These are phyloP conservation scores for Guillardia theta DNA, from an alignment of 78 protist species.

Conservation along the genomic window DNA sequence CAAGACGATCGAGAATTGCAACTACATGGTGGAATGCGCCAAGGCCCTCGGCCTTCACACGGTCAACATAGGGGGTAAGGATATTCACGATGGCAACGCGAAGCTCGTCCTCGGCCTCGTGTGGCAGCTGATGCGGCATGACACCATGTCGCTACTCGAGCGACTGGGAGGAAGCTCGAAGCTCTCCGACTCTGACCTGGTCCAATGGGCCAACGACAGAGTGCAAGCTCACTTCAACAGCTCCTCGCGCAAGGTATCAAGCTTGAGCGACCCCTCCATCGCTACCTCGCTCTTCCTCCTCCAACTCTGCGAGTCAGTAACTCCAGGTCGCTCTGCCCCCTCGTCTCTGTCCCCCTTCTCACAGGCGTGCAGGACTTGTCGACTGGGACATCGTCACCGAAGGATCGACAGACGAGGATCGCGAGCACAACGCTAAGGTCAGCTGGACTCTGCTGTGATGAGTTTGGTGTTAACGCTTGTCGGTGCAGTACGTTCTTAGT, in stretches of 20 bases:
- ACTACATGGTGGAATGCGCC: slow-evolving; percentile 65
- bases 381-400: slow-evolving; percentile 15
- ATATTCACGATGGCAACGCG: slow-evolving; percentile 67
- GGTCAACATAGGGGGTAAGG: slow-evolving; percentile 73
- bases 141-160: slow-evolving; percentile 7
- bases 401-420: neutral
- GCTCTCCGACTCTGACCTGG: neutral
- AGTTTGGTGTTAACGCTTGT: too few relatives aligned
- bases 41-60: slow-evolving; percentile 56
- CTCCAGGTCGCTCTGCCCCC: neutral
- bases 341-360: neutral
- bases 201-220: slow-evolving; percentile 4
- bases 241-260: neutral
- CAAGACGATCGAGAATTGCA: slow-evolving; percentile 75
- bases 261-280: neutral
- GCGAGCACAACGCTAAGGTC: slow-evolving; percentile 30
- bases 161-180: neutral
- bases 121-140: slow-evolving; percentile 51
- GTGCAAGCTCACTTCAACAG: neutral
- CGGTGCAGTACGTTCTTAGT: neutral
- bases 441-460: too few relatives aligned
- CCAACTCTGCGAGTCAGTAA: neutral
- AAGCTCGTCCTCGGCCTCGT: slow-evolving; percentile 25
- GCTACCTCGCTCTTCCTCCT: neutral
- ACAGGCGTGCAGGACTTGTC: neutral